Evolutionary conservation across 78 protist species (phyloP).

Genomic region (Guillardia theta): DNA sequence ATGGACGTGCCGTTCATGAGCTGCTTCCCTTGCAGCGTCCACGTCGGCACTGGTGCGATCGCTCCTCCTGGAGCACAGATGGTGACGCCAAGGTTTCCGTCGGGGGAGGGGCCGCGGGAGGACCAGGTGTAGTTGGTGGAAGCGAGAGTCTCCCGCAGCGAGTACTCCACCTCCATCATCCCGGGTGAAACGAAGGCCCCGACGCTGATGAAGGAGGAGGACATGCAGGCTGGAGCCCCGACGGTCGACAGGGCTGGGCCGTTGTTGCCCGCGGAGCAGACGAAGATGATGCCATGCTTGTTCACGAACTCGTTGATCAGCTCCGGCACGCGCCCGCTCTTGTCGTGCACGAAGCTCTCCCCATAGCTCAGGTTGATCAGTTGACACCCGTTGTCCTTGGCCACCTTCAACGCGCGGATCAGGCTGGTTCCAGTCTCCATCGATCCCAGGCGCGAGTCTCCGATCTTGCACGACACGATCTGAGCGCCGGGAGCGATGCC

Average conservation of each 20-base stretch:
- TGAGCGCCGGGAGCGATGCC: constrained; percentile 78
- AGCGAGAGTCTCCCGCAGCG: constrained; percentile 37
- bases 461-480: constrained; percentile 69
- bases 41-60: constrained; percentile 74
- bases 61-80: constrained; percentile 84
- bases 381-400: constrained; percentile 39
- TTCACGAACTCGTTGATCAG: not conserved
- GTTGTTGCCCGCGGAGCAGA: constrained; percentile 60
- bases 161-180: constrained; percentile 64
- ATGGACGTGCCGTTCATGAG: constrained; percentile 85
- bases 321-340: constrained; percentile 44
- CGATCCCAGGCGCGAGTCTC: constrained; percentile 64
- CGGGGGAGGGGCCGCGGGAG: constrained; percentile 59
- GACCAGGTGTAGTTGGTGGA: constrained; percentile 70
- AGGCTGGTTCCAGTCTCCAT: constrained; percentile 70
- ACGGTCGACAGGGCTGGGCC: constrained; percentile 73
- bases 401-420: constrained; percentile 58
- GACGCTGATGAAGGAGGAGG: constrained; percentile 54
- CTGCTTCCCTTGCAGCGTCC: constrained; percentile 47
- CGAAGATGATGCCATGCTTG: constrained; percentile 14
- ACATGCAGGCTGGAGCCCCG: constrained; percentile 70
- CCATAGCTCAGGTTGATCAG: constrained; percentile 74
- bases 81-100: constrained; percentile 59
- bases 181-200: constrained; percentile 66
- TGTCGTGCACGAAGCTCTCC: constrained; percentile 18